Evolutionary conservation across 1,139 yeast genomes (phyloP).

Genomic region (Debaryomyces robertsiae): DNA sequence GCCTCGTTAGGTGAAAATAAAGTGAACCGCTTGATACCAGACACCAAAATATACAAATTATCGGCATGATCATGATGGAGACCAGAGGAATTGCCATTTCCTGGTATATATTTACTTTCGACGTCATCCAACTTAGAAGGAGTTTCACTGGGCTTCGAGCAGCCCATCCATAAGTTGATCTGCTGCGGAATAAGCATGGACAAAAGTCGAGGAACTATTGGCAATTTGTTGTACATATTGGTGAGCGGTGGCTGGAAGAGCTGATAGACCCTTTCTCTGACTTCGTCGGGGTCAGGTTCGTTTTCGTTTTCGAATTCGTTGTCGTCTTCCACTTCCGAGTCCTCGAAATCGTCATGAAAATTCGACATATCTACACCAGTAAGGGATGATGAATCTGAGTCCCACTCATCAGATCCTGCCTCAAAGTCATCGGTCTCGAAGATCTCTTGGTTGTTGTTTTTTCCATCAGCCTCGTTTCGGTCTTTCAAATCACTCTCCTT

Average conservation of each 20-base stretch:
- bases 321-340: no score
- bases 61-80: slow-evolving; percentile 84
- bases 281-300: slow-evolving; percentile 16
- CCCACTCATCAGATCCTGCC: slow-evolving; percentile 5
- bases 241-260: slow-evolving; percentile 67
- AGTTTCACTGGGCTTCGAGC: slow-evolving; percentile 17
- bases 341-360: slow-evolving; percentile 56
- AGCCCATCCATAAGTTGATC: slow-evolving; percentile 73
- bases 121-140: slow-evolving; percentile 17
- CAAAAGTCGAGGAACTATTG: slow-evolving; percentile 46
- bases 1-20: slow-evolving; percentile 66
- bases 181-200: slow-evolving; percentile 61
- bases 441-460: slow-evolving; percentile 11
- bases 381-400: slow-evolving; percentile 20
- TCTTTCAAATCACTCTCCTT: slow-evolving; percentile 19
- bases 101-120: slow-evolving; percentile 53
- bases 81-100: slow-evolving; percentile 66
- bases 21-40: slow-evolving; percentile 69
- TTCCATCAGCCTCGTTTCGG: slow-evolving; percentile 13
- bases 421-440: slow-evolving; percentile 4
- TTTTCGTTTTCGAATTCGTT: slow-evolving; percentile 20
- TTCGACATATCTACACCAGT: slow-evolving; percentile 50
- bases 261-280: slow-evolving; percentile 35
- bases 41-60: slow-evolving; percentile 60
- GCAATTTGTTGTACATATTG: slow-evolving; percentile 39